phyloP scores from a whole-genome alignment of 1,284 basidiomycete species.

The Xerocomus minutiporus region DNA sequence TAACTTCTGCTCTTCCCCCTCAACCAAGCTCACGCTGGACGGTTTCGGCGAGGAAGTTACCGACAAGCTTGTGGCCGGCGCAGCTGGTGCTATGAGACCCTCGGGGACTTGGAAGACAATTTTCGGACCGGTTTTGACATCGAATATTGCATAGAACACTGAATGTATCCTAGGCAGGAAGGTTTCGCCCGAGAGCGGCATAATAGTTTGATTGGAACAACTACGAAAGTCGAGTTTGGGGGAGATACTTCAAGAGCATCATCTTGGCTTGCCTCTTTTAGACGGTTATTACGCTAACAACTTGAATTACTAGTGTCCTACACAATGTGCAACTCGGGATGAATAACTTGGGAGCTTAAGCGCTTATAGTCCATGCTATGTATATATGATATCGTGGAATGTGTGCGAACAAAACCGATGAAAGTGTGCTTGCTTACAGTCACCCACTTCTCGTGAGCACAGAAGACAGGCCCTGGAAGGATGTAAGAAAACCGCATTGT shows the following conservation, averaged over 20 bases:
- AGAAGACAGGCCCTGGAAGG: conserved; percentile 16
- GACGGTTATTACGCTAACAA: not conserved
- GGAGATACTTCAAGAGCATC: too few species aligned
- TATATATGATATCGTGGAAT: conserved; percentile 7
- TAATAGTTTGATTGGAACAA: not conserved
- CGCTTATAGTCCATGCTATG: conserved; percentile 18
- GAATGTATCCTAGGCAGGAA: conserved; percentile 79
- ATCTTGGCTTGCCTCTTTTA: not conserved
- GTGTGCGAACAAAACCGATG: conserved; percentile 9
- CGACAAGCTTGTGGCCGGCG: conserved; percentile 29
- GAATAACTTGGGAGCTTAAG: not conserved
- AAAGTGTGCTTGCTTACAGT: not conserved
- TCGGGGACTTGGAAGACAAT: conserved; percentile 90
- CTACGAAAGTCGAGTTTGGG: too few species aligned
- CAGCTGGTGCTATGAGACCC: conserved; percentile 58
- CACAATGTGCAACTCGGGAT: not conserved
- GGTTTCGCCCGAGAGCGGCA: conserved; percentile 56
- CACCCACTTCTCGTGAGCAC: conserved; percentile 10
- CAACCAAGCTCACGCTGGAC: conserved; percentile 41
- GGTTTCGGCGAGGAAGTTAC: conserved; percentile 44
- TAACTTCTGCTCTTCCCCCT: conserved; percentile 34
- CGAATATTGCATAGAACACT: conserved; percentile 86
- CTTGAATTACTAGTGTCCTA: not conserved
- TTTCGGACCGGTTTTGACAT: conserved; percentile 76
- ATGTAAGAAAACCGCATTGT: conserved; percentile 7